These are phyloP conservation scores for Nymphaea colorata DNA, from an alignment of 164 flowering plant species.

Conservation along the genomic window DNA sequence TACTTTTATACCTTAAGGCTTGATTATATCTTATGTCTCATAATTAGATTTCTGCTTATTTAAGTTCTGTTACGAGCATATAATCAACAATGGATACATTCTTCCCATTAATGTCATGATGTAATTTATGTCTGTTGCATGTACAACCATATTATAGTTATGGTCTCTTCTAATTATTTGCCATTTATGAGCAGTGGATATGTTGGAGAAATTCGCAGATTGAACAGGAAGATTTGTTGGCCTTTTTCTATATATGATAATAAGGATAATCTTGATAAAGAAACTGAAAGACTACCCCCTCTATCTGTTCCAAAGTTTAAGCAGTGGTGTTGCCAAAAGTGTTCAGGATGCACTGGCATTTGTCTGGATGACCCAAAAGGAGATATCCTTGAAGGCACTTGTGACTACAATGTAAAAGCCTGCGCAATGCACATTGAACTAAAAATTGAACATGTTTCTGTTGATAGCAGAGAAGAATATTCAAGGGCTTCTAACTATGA, in stretches of 20 bases:
- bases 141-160: no score
- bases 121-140: no score
- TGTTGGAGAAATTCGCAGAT: constrained; percentile 45
- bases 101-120: no score
- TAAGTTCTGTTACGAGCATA: no score
- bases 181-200: constrained; percentile 37
- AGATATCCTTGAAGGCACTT: neutral
- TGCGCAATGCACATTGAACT: neutral
- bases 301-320: constrained; percentile 33
- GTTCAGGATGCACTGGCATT: constrained; percentile 16
- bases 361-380: constrained; percentile 5
- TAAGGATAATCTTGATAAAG: constrained; percentile 13
- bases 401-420: neutral
- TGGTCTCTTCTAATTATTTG: no score
- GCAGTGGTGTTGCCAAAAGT: constrained; percentile 56
- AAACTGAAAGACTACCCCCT: constrained; percentile 34
- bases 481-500: constrained; percentile 10
- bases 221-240: constrained; percentile 34
- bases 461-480: neutral
- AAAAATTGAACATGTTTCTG: neutral
- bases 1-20: no score
- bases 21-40: no score
- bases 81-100: no score
- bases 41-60: no score
- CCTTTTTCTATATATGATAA: constrained; percentile 34